phyloP scores from a whole-genome alignment of 176 grass and related monocot species.

The Rhynchospora pubera region DNA sequence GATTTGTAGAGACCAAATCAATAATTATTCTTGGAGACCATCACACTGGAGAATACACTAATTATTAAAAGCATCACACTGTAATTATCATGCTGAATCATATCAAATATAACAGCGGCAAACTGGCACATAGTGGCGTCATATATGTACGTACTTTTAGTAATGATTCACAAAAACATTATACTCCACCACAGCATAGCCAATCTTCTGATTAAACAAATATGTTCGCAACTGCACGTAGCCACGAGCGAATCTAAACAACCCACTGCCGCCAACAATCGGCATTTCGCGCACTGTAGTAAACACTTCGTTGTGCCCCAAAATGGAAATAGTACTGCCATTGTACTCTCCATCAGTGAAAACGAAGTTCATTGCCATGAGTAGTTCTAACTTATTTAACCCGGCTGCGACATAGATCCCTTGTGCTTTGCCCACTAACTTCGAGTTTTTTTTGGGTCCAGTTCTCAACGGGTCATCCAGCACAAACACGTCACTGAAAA shows the following conservation, averaged over 20 bases:
- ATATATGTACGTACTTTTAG: too few relatives aligned
- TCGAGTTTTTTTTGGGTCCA: not conserved
- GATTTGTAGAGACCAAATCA: too few relatives aligned
- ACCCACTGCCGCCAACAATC: constrained; percentile 49
- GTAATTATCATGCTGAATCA: too few relatives aligned
- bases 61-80: too few relatives aligned
- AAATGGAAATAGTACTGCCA: constrained; percentile 42
- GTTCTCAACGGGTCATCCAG: constrained; percentile 57
- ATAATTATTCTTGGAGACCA: too few relatives aligned
- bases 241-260: constrained; percentile 22
- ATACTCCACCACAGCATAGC: constrained; percentile 19
- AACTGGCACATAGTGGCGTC: too few relatives aligned
- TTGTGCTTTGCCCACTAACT: constrained; percentile 43
- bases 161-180: too few relatives aligned
- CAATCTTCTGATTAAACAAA: not conserved
- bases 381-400: constrained; percentile 20
- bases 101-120: too few relatives aligned
- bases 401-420: constrained; percentile 44
- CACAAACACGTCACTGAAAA: constrained; percentile 40
- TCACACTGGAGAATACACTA: too few relatives aligned
- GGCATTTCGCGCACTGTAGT: constrained; percentile 41
- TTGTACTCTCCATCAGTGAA: constrained; percentile 58
- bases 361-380: constrained; percentile 62
- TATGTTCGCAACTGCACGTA: constrained; percentile 6
- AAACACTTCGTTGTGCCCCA: constrained; percentile 43